A percentile compares a stretch with the other conserved stretches of the same genome.
Conservation (phyloP, 1,139 yeast genomes). For the Candida glucosophila region DNA sequence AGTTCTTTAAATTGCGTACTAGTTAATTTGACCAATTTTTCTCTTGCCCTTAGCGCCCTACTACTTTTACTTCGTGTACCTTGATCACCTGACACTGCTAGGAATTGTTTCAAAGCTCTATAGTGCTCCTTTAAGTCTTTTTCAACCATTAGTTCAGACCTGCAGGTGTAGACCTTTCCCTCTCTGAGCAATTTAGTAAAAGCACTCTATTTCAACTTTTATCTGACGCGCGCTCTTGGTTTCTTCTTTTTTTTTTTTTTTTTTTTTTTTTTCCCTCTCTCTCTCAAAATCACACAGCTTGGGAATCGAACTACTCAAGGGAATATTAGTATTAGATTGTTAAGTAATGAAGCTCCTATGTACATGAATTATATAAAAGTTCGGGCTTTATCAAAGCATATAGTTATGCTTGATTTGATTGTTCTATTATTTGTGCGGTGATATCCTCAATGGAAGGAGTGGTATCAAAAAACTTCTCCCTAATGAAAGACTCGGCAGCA, state of each 20-base stretch:
- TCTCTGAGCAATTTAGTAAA: neutral
- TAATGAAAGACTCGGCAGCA: conserved; percentile 48
- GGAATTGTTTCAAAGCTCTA: conserved; percentile 43
- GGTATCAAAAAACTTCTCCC: conserved; percentile 27
- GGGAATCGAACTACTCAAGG: no score
- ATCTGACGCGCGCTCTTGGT: no score
- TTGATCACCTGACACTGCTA: conserved; percentile 43
- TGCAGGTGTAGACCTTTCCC: neutral
- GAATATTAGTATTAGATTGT: no score
- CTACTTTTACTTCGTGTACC: conserved; percentile 37
- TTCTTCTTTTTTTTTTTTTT: neutral
- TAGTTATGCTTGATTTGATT: conserved; percentile 2
- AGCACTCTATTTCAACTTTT: no score
- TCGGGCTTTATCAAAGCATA: no score
- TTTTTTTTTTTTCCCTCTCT: conserved; percentile 1
- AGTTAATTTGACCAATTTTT: conserved; percentile 71
- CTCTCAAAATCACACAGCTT: no score
- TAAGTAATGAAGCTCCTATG: no score
- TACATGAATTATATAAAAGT: no score
- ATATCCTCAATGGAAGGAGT: conserved; percentile 7
- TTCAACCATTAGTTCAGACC: conserved; percentile 31
- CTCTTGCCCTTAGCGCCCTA: conserved; percentile 72
- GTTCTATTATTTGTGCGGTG: conserved; percentile 5
- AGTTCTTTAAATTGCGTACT: conserved; percentile 83
- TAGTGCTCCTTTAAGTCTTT: conserved; percentile 37